Percentiles rank a stretch among this genome's conserved stretches.
phyloP scores from a whole-genome alignment of 306 rosid species.

The Heteromeles arbutifolia region DNA sequence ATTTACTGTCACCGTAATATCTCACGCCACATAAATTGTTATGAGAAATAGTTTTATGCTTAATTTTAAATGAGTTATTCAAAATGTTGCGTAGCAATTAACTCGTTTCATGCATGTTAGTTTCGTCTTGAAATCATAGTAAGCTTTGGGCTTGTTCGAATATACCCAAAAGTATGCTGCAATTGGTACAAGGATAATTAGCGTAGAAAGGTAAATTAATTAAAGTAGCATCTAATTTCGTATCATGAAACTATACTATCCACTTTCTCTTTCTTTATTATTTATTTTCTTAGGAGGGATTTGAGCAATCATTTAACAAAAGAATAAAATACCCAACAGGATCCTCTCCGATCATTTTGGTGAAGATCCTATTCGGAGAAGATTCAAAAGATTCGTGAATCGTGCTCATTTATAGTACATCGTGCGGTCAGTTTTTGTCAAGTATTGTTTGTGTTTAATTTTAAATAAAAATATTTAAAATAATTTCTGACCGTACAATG shows the following conservation, averaged over 20 bases:
- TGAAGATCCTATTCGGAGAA: accelerated
- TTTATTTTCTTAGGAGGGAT: not conserved
- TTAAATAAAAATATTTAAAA: no score
- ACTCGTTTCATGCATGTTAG: no score
- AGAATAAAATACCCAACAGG: no score
- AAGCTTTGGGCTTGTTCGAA: not conserved
- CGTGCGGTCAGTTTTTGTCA: accelerated
- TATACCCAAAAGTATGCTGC: not conserved
- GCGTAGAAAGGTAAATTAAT: not conserved
- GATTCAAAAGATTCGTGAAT: no score
- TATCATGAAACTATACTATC: not conserved
- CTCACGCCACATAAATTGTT: not conserved
- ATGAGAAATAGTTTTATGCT: no score
- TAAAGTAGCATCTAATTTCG: not conserved
- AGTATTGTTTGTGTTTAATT: no score
- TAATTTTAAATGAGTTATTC: no score
- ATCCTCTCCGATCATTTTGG: no score
- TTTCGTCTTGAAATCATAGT: not conserved
- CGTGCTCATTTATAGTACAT: accelerated
- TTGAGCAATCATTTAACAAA: not conserved
- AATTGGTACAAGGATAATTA: not conserved
- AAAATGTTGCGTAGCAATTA: no score
- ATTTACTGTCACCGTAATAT: no score
- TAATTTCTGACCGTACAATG: no score
- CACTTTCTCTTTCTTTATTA: not conserved